A percentile compares a stretch with the other conserved stretches of the same genome.
These are phyloP conservation scores for Articulospora tetracladia DNA, from an alignment of 495 filamentous ascomycete species.

Conservation along the genomic window DNA sequence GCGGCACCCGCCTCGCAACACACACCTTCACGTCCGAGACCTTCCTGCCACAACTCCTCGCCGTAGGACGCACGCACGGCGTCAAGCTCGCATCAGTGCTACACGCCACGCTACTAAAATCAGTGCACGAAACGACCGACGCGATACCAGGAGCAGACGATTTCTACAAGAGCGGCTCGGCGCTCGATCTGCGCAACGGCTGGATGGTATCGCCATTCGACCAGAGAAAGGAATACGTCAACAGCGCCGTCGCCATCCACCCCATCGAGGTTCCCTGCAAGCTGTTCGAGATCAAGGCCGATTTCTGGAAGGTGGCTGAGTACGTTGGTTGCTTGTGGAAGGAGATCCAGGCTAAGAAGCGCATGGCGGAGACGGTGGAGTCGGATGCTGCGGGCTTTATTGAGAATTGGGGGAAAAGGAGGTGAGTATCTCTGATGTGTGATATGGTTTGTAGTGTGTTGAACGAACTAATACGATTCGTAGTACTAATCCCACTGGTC, in stretches of 20 bases:
- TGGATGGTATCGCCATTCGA: not conserved
- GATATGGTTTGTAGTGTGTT: not conserved
- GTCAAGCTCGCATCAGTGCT: constrained; percentile 6
- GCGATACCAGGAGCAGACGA: not conserved
- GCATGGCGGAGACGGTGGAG: not conserved
- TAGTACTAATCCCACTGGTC: not conserved
- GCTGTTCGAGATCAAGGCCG: not conserved
- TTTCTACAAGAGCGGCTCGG: constrained; percentile 1
- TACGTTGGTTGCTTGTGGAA: not conserved
- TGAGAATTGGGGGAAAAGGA: not conserved
- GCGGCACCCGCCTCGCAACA: not conserved
- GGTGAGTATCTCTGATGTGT: not conserved
- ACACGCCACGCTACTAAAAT: constrained; percentile 1
- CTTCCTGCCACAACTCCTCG: constrained; percentile 4
- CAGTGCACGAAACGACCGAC: not conserved
- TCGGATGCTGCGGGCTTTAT: not conserved
- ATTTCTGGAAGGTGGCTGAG: constrained; percentile 5
- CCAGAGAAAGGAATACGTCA: constrained; percentile 4
- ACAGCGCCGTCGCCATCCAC: constrained; percentile 2
- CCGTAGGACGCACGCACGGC: not conserved
- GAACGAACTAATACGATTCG: not conserved
- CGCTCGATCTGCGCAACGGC: constrained; percentile 4
- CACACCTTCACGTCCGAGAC: not conserved
- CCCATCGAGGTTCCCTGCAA: constrained; percentile 2
- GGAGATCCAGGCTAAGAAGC: not conserved